These are phyloP conservation scores for Rhizopogon hawkerae DNA, from an alignment of 1,284 basidiomycete genomes.

Conservation along the genomic window DNA sequence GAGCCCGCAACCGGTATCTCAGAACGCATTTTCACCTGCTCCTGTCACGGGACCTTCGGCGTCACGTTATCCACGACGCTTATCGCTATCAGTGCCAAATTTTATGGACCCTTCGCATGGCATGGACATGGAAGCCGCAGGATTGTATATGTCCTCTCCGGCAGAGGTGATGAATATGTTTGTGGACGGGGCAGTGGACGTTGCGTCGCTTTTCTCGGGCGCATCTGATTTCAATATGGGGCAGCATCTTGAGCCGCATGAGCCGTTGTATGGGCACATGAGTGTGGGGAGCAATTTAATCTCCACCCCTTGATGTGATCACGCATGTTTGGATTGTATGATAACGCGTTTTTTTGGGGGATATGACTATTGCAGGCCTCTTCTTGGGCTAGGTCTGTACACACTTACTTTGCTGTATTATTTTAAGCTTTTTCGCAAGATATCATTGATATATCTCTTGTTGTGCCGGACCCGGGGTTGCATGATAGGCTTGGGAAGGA, in stretches of 20 bases:
- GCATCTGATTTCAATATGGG: slow-evolving; percentile 24
- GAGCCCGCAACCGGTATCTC: slow-evolving; percentile 17
- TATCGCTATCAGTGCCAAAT: slow-evolving; percentile 17
- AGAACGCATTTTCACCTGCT: slow-evolving; percentile 16
- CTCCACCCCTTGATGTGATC: slow-evolving; percentile 19
- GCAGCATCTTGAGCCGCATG: slow-evolving; percentile 21
- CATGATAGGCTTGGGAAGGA: neutral
- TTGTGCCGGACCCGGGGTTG: too few species aligned
- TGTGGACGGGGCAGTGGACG: slow-evolving; percentile 20
- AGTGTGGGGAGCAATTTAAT: slow-evolving; percentile 16
- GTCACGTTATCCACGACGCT: slow-evolving; percentile 17
- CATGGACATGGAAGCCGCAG: slow-evolving; percentile 26
- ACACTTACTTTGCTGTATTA: neutral
- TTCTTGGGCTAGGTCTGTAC: slow-evolving; percentile 8
- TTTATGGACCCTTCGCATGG: slow-evolving; percentile 19
- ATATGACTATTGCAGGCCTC: slow-evolving; percentile 1
- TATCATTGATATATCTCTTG: neutral
- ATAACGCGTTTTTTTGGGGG: neutral
- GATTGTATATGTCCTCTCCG: slow-evolving; percentile 25
- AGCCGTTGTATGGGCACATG: slow-evolving; percentile 23
- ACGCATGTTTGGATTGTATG: neutral
- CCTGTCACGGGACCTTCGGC: slow-evolving; percentile 13
- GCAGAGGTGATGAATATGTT: slow-evolving; percentile 26
- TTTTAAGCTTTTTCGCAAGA: neutral
- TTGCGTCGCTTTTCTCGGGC: slow-evolving; percentile 21